Conservation (phyloP, 1,284 basidiomycete genomes). For the Irpex lacteus region DNA sequence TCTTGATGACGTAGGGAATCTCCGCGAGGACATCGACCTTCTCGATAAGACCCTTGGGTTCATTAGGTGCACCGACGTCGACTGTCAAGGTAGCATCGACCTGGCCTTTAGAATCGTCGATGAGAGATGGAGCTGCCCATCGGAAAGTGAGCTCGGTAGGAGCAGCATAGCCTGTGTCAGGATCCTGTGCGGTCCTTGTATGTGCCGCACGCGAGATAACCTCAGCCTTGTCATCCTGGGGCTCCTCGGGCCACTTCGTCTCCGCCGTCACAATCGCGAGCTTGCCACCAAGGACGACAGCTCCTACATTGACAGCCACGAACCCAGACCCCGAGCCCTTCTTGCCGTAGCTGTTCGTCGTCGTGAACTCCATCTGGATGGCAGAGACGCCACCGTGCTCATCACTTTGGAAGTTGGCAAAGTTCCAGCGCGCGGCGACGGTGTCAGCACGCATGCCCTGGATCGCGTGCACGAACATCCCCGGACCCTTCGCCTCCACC, state of each 20-base stretch:
- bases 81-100: conserved; percentile 55
- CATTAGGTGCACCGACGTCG: conserved; percentile 52
- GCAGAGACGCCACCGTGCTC: conserved; percentile 77
- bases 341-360: conserved; percentile 72
- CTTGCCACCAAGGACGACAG: conserved; percentile 77
- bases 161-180: conserved; percentile 80
- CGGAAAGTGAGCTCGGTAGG: conserved; percentile 73
- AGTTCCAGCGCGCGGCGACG: conserved; percentile 95
- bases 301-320: conserved; percentile 83
- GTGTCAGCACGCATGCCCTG: conserved; percentile 98
- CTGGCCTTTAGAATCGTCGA: conserved; percentile 48
- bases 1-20: conserved; percentile 89
- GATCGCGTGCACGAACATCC: conserved; percentile 95
- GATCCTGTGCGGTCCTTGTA: conserved; percentile 55
- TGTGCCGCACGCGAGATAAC: conserved; percentile 73
- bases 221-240: conserved; percentile 37
- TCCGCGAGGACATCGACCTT: conserved; percentile 97
- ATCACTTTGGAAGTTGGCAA: conserved; percentile 83
- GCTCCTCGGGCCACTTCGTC: conserved; percentile 65
- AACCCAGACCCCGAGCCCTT: conserved; percentile 76
- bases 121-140: conserved; percentile 75
- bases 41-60: conserved; percentile 82
- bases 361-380: conserved; percentile 96
- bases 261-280: conserved; percentile 71
- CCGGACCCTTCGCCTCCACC: conserved; percentile 69